Percentiles rank a stretch among this genome's conserved stretches.
Evolutionary conservation across 2,329 filamentous ascomycete species (phyloP).

Genomic region (Trichoderma lentiforme): DNA sequence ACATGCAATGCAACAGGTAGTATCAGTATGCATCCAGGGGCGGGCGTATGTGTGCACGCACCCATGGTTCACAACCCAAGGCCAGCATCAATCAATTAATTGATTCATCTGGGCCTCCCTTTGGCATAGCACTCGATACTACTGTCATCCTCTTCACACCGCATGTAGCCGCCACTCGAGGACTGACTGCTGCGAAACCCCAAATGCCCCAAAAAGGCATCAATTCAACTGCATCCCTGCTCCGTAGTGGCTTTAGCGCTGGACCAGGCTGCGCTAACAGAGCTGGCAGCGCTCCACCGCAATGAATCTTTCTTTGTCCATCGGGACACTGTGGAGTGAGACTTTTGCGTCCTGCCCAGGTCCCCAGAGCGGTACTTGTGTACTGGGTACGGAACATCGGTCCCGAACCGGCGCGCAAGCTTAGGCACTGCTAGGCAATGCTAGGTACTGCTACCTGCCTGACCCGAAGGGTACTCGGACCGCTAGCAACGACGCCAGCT

Average conservation of each 20-base stretch:
- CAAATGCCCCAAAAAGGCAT: conserved; percentile 8
- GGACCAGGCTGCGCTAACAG: conserved; percentile 6
- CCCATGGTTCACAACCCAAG: conserved; percentile 8
- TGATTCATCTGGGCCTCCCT: not conserved
- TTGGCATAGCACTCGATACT: not conserved
- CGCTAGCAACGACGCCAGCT: not conserved
- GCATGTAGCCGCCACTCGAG: conserved; percentile 1
- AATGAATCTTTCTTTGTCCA: conserved; percentile 2
- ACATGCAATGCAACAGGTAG: not conserved
- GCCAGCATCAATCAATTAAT: not conserved
- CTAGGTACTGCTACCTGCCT: not conserved
- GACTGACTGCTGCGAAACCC: not conserved
- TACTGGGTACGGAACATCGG: not conserved
- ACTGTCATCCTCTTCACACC: not conserved
- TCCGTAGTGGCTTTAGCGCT: not conserved
- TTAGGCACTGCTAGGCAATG: no score
- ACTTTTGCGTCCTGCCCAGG: conserved; percentile 6
- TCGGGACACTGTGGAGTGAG: conserved; percentile 17
- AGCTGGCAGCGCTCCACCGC: conserved; percentile 16
- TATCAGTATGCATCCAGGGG: not conserved
- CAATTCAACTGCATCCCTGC: conserved; percentile 3
- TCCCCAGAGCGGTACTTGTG: conserved; percentile 11
- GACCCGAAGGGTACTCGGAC: not conserved
- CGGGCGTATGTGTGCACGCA: not conserved
- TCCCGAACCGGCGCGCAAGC: no score